phyloP scores from a whole-genome alignment of 495 filamentous ascomycete genomes.

The Geopyxis carbonaria region DNA sequence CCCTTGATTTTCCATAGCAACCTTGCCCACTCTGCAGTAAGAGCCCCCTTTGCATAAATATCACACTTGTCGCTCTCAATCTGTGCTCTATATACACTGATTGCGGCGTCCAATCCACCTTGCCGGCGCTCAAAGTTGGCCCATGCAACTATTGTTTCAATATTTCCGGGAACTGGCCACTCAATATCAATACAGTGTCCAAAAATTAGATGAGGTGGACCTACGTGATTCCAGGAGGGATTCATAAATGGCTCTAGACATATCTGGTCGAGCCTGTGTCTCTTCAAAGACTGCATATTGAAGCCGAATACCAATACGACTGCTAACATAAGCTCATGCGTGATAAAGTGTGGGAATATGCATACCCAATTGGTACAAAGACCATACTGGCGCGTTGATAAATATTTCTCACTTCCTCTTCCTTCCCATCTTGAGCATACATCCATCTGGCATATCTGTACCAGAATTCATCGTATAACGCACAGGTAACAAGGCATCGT shows the following conservation, averaged over 20 bases:
- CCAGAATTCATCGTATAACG: constrained; percentile 96
- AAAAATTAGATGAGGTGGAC: constrained; percentile 2
- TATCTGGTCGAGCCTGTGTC: constrained; percentile 51
- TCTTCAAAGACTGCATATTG: constrained; percentile 95
- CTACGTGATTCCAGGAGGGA: constrained; percentile 43
- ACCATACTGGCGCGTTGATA: constrained; percentile 74
- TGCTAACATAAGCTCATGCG: too few species aligned
- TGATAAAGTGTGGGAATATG: constrained; percentile 15
- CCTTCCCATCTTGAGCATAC: constrained; percentile 59
- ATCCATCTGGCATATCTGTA: constrained; percentile 96
- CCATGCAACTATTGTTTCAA: constrained; percentile 75
- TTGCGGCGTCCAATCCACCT: constrained; percentile 69
- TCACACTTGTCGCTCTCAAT: constrained; percentile 55
- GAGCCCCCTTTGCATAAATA: constrained; percentile 64
- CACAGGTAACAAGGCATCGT: constrained; percentile 77
- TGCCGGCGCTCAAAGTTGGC: constrained; percentile 80
- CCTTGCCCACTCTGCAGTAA: constrained; percentile 79
- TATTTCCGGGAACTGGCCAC: constrained; percentile 47
- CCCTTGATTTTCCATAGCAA: constrained; percentile 86
- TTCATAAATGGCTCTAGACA: constrained; percentile 67
- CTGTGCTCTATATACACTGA: constrained; percentile 65
- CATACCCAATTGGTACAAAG: constrained; percentile 59
- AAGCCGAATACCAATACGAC: constrained; percentile 58
- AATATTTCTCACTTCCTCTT: constrained; percentile 83
- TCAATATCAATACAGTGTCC: constrained; percentile 18